phyloP scores from a whole-genome alignment of 2,329 filamentous ascomycete species.

The Clarireedia homoeocarpa region DNA sequence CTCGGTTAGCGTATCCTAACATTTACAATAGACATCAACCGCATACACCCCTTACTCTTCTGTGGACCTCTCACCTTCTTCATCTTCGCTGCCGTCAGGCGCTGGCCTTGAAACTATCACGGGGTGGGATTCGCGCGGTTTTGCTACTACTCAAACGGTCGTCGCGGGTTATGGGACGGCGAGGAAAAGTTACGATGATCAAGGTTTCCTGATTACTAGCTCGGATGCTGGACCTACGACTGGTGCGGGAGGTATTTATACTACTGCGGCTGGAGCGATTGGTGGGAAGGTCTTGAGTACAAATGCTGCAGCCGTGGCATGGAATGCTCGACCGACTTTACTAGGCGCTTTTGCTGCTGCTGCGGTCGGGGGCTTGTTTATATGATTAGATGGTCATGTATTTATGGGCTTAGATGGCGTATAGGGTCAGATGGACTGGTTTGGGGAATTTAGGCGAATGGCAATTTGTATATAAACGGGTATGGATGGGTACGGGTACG shows the following conservation, averaged over 20 bases:
- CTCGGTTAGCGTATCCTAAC: slow-evolving; percentile 21
- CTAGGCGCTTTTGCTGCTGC: not conserved
- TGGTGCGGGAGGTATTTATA: slow-evolving; percentile 7
- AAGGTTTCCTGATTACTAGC: slow-evolving; percentile 36
- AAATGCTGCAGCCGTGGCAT: slow-evolving; percentile 15
- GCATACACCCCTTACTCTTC: slow-evolving; percentile 43
- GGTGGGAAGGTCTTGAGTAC: slow-evolving; percentile 18
- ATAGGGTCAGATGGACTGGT: not conserved
- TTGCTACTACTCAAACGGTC: slow-evolving; percentile 38
- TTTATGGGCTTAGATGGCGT: not conserved
- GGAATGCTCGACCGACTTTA: slow-evolving; percentile 5
- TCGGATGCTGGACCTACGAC: slow-evolving; percentile 7
- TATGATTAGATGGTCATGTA: not conserved
- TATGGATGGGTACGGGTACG: not conserved
- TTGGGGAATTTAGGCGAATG: not conserved
- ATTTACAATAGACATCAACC: slow-evolving; percentile 33
- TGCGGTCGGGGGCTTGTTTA: not conserved
- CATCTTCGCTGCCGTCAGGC: slow-evolving; percentile 30
- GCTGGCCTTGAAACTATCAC: slow-evolving; percentile 33
- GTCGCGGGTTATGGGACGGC: slow-evolving; percentile 30
- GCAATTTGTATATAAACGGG: not conserved
- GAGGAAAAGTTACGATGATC: slow-evolving; percentile 36
- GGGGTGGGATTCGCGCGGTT: slow-evolving; percentile 40
- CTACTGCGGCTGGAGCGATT: slow-evolving; percentile 12
- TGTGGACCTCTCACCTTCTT: slow-evolving; percentile 40